Evolutionary conservation across 1,139 yeast species (phyloP).

Genomic region (Blastobotrys aristatus): DNA sequence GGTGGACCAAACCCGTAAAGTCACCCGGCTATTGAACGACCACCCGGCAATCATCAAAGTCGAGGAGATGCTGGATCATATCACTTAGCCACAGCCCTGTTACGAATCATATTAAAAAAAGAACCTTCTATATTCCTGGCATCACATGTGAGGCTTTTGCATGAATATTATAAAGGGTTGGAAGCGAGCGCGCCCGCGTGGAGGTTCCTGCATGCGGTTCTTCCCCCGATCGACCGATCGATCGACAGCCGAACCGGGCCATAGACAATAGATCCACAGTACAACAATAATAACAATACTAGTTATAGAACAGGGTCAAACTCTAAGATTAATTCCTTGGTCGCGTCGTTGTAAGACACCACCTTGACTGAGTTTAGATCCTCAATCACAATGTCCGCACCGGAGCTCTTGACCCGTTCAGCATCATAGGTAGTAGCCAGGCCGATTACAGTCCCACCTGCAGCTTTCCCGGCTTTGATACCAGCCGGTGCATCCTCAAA

Average conservation of each 20-base stretch:
- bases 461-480: conserved; percentile 71
- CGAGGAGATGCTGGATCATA: conserved; percentile 11
- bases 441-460: conserved; percentile 75
- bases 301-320: not conserved
- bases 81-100: too few relatives aligned
- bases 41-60: conserved; percentile 7
- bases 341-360: conserved; percentile 4
- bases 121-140: not conserved
- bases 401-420: conserved; percentile 58
- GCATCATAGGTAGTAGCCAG: conserved; percentile 71
- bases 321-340: conserved; percentile 3
- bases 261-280: too few relatives aligned
- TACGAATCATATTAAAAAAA: too few relatives aligned
- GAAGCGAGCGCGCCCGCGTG: too few relatives aligned
- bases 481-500: conserved; percentile 88
- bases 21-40: not conserved
- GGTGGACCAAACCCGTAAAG: conserved; percentile 4
- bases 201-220: too few relatives aligned
- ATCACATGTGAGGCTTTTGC: too few relatives aligned
- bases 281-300: too few relatives aligned
- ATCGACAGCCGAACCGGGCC: too few relatives aligned
- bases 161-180: too few relatives aligned
- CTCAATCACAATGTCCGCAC: conserved; percentile 72
- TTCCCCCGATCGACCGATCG: too few relatives aligned
- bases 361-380: conserved; percentile 48